These are phyloP conservation scores for Botryotinia narcissicola DNA, from an alignment of 2,329 filamentous ascomycete species.

Conservation along the genomic window DNA sequence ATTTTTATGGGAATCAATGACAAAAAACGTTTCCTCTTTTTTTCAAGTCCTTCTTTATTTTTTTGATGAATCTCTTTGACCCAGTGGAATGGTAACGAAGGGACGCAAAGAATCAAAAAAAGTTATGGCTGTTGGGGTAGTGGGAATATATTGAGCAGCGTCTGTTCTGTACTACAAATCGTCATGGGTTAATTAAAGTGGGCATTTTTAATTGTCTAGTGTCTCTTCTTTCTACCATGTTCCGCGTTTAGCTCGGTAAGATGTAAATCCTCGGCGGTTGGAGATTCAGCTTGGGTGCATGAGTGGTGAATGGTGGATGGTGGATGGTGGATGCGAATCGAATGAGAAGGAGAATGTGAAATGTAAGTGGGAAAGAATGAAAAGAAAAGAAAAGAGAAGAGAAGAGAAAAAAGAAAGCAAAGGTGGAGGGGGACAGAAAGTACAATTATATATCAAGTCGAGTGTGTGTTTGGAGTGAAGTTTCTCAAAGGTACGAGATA, in stretches of 20 bases:
- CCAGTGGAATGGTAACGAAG: slow-evolving; percentile 37
- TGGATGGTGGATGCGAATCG: background rate
- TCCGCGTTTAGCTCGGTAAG: slow-evolving; percentile 18
- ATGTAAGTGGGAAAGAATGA: background rate
- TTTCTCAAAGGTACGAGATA: background rate
- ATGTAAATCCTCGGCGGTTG: slow-evolving; percentile 13
- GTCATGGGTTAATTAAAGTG: slow-evolving; percentile 30
- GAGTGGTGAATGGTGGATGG: background rate
- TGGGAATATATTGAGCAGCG: slow-evolving; percentile 37
- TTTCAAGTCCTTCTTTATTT: background rate
- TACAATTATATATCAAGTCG: background rate
- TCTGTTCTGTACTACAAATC: slow-evolving; percentile 32
- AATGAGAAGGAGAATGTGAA: no score
- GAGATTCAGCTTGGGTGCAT: slow-evolving; percentile 11
- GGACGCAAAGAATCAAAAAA: slow-evolving; percentile 29
- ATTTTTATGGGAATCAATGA: background rate
- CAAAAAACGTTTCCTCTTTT: background rate
- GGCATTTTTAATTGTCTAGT: background rate
- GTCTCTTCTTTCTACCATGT: background rate
- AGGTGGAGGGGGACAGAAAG: background rate
- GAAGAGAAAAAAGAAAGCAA: background rate
- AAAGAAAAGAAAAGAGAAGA: background rate
- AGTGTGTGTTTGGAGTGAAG: background rate
- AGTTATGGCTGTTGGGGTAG: slow-evolving; percentile 32
- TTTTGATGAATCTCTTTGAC: slow-evolving; percentile 19